A percentile compares a stretch with the other conserved stretches of the same genome.
These are phyloP conservation scores for Bruguiera gymnorhiza DNA, from an alignment of 345 rosid species.

Conservation along the genomic window DNA sequence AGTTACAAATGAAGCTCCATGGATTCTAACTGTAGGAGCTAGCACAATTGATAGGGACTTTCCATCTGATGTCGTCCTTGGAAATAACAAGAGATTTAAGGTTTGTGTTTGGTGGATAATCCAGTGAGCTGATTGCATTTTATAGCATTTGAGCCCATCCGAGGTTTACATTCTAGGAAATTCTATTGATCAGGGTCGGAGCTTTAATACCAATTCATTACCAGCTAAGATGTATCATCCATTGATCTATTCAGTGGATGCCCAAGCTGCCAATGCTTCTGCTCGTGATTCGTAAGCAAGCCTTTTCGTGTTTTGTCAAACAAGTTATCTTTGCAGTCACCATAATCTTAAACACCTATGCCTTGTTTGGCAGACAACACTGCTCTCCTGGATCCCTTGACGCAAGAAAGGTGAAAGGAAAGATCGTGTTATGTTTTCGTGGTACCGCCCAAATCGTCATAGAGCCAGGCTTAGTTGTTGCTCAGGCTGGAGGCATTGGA, in stretches of 20 bases:
- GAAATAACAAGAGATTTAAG: constrained; percentile 14
- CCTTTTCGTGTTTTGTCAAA: not conserved
- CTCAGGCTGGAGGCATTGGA: constrained; percentile 21
- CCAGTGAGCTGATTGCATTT: not conserved
- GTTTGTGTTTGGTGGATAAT: not conserved
- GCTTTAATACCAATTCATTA: constrained; percentile 2
- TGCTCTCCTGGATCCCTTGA: constrained; percentile 12
- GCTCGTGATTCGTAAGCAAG: constrained; percentile 10
- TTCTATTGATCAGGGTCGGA: constrained; percentile 9
- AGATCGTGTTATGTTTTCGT: constrained; percentile 13
- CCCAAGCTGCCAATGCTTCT: constrained; percentile 13
- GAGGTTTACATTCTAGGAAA: not conserved
- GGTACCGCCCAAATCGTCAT: not conserved
- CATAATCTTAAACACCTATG: not conserved
- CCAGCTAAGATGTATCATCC: constrained; percentile 12
- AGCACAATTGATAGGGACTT: constrained; percentile 21
- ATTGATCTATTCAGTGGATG: constrained; percentile 15
- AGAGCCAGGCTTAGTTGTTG: constrained; percentile 10
- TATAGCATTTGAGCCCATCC: not conserved
- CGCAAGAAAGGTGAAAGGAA: constrained; percentile 13
- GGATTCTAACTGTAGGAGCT: constrained; percentile 23
- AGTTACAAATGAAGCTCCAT: constrained; percentile 14
- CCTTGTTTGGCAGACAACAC: not conserved
- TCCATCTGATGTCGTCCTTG: constrained; percentile 11
- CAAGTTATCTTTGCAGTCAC: not conserved